These are phyloP conservation scores for Nakazawaea ishiwadae DNA, from an alignment of 805 yeast species.

Conservation along the genomic window DNA sequence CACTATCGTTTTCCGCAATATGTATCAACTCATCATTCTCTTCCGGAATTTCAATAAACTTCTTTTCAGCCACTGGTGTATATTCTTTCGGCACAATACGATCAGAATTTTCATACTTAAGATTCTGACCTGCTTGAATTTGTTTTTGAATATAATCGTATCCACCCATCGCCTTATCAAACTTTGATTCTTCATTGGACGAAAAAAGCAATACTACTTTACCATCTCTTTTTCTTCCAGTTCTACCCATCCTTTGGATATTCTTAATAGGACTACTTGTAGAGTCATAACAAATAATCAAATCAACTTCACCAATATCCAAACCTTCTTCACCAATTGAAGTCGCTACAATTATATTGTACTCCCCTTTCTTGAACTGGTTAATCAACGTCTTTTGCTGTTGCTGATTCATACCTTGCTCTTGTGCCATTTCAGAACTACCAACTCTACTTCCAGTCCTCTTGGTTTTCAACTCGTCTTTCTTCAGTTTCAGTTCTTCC, in stretches of 20 bases:
- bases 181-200: conserved; percentile 71
- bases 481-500: conserved; percentile 21
- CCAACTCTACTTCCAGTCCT: conserved; percentile 31
- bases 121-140: conserved; percentile 44
- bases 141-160: conserved; percentile 73
- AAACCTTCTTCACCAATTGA: conserved; percentile 98
- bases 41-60: conserved; percentile 60
- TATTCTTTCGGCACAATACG: conserved; percentile 61
- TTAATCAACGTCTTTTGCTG: conserved; percentile 75
- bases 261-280: conserved; percentile 91
- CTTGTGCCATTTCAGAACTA: conserved; percentile 72
- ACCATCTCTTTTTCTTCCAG: conserved; percentile 94
- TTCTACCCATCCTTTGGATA: conserved; percentile 95
- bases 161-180: conserved; percentile 79
- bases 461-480: conserved; percentile 15
- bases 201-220: conserved; percentile 71
- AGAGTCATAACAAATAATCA: conserved; percentile 89
- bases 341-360: conserved; percentile 87
- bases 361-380: conserved; percentile 65
- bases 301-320: conserved; percentile 96
- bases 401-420: conserved; percentile 87
- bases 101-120: conserved; percentile 44
- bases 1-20: conserved; percentile 48
- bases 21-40: conserved; percentile 54
- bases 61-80: conserved; percentile 53